Evolutionary conservation across 768 basidiomycete species (phyloP), one percentile per base, ranked within the genome.

Genomic region (Goffeauzyma gilvescens): DNA sequence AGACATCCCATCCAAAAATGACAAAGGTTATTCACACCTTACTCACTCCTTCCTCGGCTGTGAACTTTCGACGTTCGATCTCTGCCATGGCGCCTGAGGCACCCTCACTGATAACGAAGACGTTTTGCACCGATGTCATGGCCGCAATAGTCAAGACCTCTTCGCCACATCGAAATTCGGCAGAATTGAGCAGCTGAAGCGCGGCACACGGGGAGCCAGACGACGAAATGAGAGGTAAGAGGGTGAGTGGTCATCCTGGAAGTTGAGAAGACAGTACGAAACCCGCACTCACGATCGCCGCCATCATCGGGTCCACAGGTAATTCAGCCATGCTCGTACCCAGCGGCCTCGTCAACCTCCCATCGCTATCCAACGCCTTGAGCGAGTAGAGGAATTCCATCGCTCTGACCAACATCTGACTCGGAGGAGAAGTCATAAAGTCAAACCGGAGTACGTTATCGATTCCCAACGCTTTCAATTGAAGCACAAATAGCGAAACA

Each of bases 81-180:
- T 96, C 90, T 3, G 81, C 86, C 24, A 85, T 60, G 1, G 85
- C 84, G 10, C 84, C 84, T 5, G 74, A 71, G 6, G 79, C 75
- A 5, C 86, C 87, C 2, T 86, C 82, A 3, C 81, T 78, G 42
- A 83, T 82, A 20, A 89, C 63, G 59, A 98, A 98, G 2, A 79
- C 76, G 54, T 95, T 86, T 68, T 90, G 87, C 6, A 96, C 73
- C 6, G 86, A 73, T 5, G 80, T 81, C 83, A 98, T 95, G 0
- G 93, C 87, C 5, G 86, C 82, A 41, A 98, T 93, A 0, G 87
- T 86, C 41, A 98, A 67, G 37, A 93, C 82, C 58, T 98, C 93
- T 53, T 95, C 86, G 2, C 90, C 85, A 51, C 93, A 98, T 52
- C 72, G 72, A 60, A 79, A 80, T 4, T 81, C 77, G 53, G 78